Conservation (phyloP, 2,329 filamentous ascomycete species). For the Phymatotrichopsis omnivora region DNA sequence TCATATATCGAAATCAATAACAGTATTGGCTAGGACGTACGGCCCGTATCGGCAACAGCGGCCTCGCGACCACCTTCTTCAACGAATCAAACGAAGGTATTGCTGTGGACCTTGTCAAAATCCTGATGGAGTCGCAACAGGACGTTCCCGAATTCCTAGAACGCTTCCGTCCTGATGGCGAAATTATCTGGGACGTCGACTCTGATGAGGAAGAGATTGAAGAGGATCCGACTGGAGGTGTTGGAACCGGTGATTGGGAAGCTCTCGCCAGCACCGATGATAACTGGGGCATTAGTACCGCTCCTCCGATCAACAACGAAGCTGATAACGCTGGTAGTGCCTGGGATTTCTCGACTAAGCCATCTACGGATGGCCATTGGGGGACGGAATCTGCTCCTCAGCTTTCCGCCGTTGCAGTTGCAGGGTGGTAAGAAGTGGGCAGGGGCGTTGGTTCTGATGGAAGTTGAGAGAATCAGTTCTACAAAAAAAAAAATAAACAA, state of each 20-base stretch:
- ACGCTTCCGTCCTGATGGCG: conserved; percentile 38
- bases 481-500: too few relatives aligned
- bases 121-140: conserved; percentile 70
- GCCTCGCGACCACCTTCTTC: conserved; percentile 82
- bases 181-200: conserved; percentile 45
- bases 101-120: conserved; percentile 63
- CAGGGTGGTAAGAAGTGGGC: too few relatives aligned
- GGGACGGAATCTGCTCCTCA: too few relatives aligned
- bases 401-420: too few relatives aligned
- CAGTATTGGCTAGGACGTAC: conserved; percentile 64
- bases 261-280: conserved; percentile 19
- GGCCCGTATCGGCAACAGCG: conserved; percentile 79
- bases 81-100: conserved; percentile 65
- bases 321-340: too few relatives aligned
- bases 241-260: conserved; percentile 23
- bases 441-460: too few relatives aligned
- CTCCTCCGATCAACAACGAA: background rate
- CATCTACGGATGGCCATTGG: too few relatives aligned
- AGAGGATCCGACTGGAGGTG: conserved; percentile 24
- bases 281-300: conserved; percentile 17
- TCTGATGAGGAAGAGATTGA: conserved; percentile 38
- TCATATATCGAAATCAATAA: too few relatives aligned
- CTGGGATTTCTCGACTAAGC: too few relatives aligned
- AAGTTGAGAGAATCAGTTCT: too few relatives aligned
- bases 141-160: conserved; percentile 72